Percentiles rank a stretch among this genome's conserved stretches.
Conservation (phyloP, 768 basidiomycete genomes). For the Boletus reticuloceps region DNA sequence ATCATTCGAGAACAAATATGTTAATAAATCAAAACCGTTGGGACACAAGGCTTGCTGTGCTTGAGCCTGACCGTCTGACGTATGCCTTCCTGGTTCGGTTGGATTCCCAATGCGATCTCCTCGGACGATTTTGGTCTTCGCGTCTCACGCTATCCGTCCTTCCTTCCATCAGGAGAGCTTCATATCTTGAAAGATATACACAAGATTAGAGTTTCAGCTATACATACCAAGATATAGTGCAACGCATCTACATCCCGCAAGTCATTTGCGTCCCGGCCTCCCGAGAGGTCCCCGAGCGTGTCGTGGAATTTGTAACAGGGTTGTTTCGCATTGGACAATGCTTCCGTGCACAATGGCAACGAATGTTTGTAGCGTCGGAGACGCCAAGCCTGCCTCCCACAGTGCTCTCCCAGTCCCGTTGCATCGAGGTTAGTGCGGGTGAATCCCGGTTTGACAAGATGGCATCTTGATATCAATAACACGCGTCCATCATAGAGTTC, state of each 20-base stretch:
- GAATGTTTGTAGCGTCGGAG: background rate
- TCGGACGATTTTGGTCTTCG: conserved; percentile 14
- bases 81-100: conserved; percentile 5
- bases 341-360: conserved; percentile 3
- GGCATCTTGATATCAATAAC: background rate
- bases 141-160: conserved; percentile 2
- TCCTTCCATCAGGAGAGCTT: background rate
- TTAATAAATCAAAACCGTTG: background rate
- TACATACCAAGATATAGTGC: conserved; percentile 1
- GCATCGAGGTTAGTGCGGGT: conserved; percentile 6
- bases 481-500: background rate
- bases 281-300: background rate
- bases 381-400: conserved; percentile 4
- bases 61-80: conserved; percentile 4
- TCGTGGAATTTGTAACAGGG: background rate
- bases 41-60: conserved; percentile 5
- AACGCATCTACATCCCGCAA: conserved; percentile 14
- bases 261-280: background rate
- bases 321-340: background rate
- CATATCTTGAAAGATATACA: conserved; percentile 18
- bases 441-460: background rate
- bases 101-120: conserved; percentile 16
- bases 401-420: conserved; percentile 1
- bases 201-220: conserved; percentile 15
- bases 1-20: conserved; percentile 2